phyloP scores from a whole-genome alignment of 495 filamentous ascomycete genomes.

The Penicillium salamii region DNA sequence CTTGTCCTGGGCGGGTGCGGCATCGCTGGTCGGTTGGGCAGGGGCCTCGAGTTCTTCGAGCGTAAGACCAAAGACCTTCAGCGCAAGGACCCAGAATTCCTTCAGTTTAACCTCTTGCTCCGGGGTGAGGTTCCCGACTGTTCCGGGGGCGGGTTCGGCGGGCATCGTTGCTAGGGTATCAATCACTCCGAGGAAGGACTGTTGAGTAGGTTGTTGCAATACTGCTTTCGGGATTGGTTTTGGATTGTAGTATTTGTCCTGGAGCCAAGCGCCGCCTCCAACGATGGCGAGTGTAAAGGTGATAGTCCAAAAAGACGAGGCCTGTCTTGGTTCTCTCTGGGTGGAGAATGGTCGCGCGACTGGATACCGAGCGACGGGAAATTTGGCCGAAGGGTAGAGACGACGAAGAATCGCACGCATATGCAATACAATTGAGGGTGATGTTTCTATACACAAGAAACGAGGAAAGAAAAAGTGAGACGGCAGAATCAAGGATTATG shows the following conservation, averaged over 20 bases:
- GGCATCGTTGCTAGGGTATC: constrained; percentile 43
- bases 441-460: constrained; percentile 5
- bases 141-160: constrained; percentile 59
- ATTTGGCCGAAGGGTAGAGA: constrained; percentile 34
- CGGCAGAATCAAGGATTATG: constrained; percentile 10
- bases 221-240: constrained; percentile 7
- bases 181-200: constrained; percentile 35
- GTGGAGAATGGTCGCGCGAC: constrained; percentile 29
- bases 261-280: constrained; percentile 36
- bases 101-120: constrained; percentile 87
- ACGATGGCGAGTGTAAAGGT: constrained; percentile 32
- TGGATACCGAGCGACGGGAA: constrained; percentile 18
- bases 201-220: constrained; percentile 7
- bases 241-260: constrained; percentile 28
- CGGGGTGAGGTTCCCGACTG: constrained; percentile 80
- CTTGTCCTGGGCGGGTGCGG: constrained; percentile 37
- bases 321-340: constrained; percentile 32
- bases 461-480: constrained; percentile 5
- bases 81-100: constrained; percentile 76
- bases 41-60: constrained; percentile 28
- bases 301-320: constrained; percentile 40
- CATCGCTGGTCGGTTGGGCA: constrained; percentile 10
- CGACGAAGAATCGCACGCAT: constrained; percentile 39
- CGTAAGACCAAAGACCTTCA: constrained; percentile 76
- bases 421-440: constrained; percentile 22